Conservation (phyloP, 768 basidiomycete genomes). For the Phlebiopsis flavidoalba region DNA sequence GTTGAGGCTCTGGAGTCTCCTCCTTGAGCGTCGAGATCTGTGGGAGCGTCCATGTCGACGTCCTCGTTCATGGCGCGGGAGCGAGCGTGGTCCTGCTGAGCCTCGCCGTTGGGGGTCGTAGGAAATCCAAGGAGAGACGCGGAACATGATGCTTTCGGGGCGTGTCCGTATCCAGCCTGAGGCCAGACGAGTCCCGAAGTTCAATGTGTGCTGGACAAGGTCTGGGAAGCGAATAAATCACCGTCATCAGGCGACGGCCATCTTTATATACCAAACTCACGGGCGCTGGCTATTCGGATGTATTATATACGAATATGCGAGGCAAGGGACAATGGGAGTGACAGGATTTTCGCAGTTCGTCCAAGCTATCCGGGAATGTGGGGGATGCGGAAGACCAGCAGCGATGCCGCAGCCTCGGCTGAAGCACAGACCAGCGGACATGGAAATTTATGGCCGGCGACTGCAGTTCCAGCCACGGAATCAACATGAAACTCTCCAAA, state of each 20-base stretch:
- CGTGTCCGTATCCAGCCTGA: conserved; percentile 6
- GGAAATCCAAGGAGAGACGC: conserved; percentile 58
- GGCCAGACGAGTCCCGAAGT: neutral
- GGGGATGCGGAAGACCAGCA: too few species aligned
- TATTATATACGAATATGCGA: neutral
- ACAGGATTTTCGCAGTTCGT: too few species aligned
- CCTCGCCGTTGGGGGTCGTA: conserved; percentile 37
- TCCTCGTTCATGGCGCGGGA: conserved; percentile 33
- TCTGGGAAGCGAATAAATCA: neutral
- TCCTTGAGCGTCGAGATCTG: conserved; percentile 76
- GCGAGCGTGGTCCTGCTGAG: conserved; percentile 10
- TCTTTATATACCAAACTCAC: neutral
- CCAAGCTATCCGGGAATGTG: too few species aligned
- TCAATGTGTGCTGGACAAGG: conserved; percentile 2
- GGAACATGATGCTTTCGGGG: conserved; percentile 37
- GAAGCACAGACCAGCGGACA: too few species aligned
- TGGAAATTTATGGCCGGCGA: too few species aligned
- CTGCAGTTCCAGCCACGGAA: too few species aligned
- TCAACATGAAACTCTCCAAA: too few species aligned
- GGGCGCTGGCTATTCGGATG: neutral
- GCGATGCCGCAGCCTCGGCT: too few species aligned
- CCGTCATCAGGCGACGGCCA: conserved; percentile 1
- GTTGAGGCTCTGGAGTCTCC: conserved; percentile 57
- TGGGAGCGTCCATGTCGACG: conserved; percentile 73
- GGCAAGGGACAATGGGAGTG: too few species aligned